Evolutionary conservation across 148 eudicot species (phyloP).

Genomic region (Chenopodium formosanum): DNA sequence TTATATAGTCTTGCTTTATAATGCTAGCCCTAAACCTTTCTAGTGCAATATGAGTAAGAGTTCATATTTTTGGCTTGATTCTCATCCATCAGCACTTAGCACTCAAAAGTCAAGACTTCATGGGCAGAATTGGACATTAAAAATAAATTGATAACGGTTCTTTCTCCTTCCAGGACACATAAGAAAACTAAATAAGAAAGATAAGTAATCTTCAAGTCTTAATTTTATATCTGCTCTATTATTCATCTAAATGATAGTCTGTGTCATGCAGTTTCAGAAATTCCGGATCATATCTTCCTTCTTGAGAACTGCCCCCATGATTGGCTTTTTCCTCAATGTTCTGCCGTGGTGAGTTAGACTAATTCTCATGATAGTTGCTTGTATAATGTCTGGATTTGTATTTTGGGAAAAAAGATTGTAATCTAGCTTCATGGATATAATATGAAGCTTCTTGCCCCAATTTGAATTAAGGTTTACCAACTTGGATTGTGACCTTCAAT

Average conservation of each 20-base stretch:
- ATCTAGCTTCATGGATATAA: background rate
- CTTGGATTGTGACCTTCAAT: background rate
- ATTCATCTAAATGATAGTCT: constrained; percentile 13
- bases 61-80: background rate
- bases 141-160: background rate
- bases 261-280: constrained; percentile 51
- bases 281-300: constrained; percentile 60
- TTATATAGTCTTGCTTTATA: background rate
- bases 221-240: background rate
- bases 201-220: background rate
- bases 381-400: background rate
- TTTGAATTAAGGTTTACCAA: background rate
- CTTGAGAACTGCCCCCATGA: constrained; percentile 85
- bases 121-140: background rate
- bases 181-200: background rate
- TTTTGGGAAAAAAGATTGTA: background rate
- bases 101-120: background rate
- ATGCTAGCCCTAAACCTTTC: background rate
- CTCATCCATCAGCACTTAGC: background rate
- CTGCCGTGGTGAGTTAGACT: constrained; percentile 65
- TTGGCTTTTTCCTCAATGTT: constrained; percentile 87
- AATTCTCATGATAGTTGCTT: background rate
- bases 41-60: background rate
- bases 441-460: background rate
- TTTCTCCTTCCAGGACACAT: background rate